Base-by-base conservation (phyloP, 345 rosid genomes). In the Rubroshorea leprosula region DNA sequence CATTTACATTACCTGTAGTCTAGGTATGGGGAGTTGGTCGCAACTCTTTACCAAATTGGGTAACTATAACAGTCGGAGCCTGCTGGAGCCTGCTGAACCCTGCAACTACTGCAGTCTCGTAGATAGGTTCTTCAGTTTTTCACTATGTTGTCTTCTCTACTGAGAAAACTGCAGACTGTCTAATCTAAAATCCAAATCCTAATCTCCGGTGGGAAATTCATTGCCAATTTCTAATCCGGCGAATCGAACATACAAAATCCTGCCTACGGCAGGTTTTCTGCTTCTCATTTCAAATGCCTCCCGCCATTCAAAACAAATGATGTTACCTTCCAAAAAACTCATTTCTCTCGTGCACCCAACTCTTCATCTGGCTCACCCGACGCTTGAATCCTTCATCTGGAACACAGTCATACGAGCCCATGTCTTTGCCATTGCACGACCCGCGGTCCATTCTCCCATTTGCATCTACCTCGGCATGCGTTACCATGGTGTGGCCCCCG, bases 321-420 rank as follows among this genome's bases (percentile, higher is more conserved):
- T 43, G 60, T 15, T 12, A 23, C 15, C 49, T 22, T 39, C 57
- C 17, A 0, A 50, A 0, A 65, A 48, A 56, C 64, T 62, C 44
- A 62, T 73, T 47, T 58, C 60, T 38, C 25, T 60, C 1, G 39
- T 71, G 47, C 78, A 74, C 66, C 84, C 87, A 21, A 65, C 73
- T 20, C 71, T 70, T 43, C 61, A 72, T 58, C 51, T 79, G 60
- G 69, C 62, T 0, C 64, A 70, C 41, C 74, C 67, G 60, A 63
- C 74, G 52, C 67, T 82, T 9, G 82, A 76, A 54, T 70, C 84
- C 57, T 82, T 70, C 73, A 6, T 68, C 24, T 78, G 82, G 82
- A 82, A 79, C 77, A 64, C 61, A 18, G 58, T 74, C 70, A 69
- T 79, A 4, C 75, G 77, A 58, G 63, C 70, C 61, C 55, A 22